A percentile compares a stretch with the other conserved stretches of the same genome.
Conservation (phyloP, 176 grass and related monocot species). For the Oryza nivara region DNA sequence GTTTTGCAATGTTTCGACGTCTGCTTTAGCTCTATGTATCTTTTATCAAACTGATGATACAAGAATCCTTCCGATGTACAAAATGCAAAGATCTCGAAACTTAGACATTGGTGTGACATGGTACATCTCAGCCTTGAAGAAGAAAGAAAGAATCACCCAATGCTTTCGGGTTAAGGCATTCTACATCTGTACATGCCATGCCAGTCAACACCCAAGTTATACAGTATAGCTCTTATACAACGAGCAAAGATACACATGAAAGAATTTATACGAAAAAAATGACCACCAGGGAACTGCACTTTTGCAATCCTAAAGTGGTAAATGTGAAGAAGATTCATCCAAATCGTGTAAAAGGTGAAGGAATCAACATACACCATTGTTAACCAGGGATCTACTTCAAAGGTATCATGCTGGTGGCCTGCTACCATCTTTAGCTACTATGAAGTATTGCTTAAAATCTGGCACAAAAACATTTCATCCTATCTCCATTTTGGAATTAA, state of each 20-base stretch:
- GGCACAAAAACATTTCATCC: neutral
- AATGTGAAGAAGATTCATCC: neutral
- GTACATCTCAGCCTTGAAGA: neutral
- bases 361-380: neutral
- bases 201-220: slow-evolving; percentile 7
- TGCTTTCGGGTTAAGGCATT: slow-evolving; percentile 1
- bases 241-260: slow-evolving; percentile 23
- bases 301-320: slow-evolving; percentile 34
- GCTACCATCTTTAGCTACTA: neutral
- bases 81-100: too few relatives aligned
- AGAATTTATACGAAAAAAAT: slow-evolving; percentile 33
- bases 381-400: neutral
- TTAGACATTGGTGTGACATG: too few relatives aligned
- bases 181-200: slow-evolving; percentile 32
- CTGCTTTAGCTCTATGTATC: too few relatives aligned
- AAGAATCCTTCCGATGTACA: too few relatives aligned
- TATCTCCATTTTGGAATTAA: slow-evolving; percentile 4
- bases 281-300: slow-evolving; percentile 37
- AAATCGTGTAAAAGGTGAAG: slow-evolving; percentile 15
- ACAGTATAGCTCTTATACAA: slow-evolving; percentile 35
- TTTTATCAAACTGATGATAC: too few relatives aligned
- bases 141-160: neutral
- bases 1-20: too few relatives aligned
- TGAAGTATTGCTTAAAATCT: neutral
- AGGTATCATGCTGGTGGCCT: neutral